Conservation (phyloP, 768 basidiomycete species). For the Sistotremastrum suecicum region DNA sequence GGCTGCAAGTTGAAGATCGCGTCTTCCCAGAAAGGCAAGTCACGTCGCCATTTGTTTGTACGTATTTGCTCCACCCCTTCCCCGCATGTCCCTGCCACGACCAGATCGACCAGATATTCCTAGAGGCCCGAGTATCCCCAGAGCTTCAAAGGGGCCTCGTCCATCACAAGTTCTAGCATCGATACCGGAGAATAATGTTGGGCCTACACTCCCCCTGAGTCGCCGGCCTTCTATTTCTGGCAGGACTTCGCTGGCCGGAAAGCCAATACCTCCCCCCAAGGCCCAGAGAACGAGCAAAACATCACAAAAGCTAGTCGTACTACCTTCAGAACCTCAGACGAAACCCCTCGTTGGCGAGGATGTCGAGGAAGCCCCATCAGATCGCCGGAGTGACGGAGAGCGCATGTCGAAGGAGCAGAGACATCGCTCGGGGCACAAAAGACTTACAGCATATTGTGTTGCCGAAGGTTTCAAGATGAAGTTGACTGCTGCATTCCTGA, state of each 20-base stretch:
- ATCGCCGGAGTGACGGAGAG: slow-evolving; percentile 77
- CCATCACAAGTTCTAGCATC: no score
- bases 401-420: slow-evolving; percentile 81
- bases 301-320: slow-evolving; percentile 77
- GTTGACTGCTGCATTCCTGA: slow-evolving; percentile 69
- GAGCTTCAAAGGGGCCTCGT: no score
- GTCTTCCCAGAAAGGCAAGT: no score
- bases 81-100: no score
- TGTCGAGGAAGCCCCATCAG: slow-evolving; percentile 36
- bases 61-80: no score
- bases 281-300: slow-evolving; percentile 79
- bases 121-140: no score
- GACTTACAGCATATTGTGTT: slow-evolving; percentile 82
- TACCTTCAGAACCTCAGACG: slow-evolving; percentile 85
- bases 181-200: no score
- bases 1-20: no score
- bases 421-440: slow-evolving; percentile 62
- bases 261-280: slow-evolving; percentile 23
- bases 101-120: no score
- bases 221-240: slow-evolving; percentile 21
- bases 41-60: no score
- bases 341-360: slow-evolving; percentile 39
- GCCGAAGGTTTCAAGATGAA: slow-evolving; percentile 81
- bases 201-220: background rate
- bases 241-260: slow-evolving; percentile 9